A percentile compares a stretch with the other conserved stretches of the same genome.
These are phyloP conservation scores for Lentinula lateritia DNA, from an alignment of 768 basidiomycete species.

Conservation along the genomic window DNA sequence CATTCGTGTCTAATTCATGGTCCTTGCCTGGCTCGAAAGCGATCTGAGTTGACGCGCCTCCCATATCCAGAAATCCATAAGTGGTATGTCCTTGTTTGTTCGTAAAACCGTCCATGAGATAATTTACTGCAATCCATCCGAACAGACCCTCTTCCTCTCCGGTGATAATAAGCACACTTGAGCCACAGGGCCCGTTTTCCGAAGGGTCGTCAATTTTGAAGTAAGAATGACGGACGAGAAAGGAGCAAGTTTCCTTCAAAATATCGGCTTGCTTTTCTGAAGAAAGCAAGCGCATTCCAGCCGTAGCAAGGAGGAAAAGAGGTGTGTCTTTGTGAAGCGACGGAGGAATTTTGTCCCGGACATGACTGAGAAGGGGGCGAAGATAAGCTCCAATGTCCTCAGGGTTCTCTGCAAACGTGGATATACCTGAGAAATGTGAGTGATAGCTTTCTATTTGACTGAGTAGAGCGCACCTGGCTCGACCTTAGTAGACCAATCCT, in stretches of 20 bases:
- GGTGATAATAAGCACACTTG: constrained; percentile 89
- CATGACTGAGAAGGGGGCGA: constrained; percentile 78
- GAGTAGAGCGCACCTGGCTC: constrained; percentile 73
- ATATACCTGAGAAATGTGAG: constrained; percentile 58
- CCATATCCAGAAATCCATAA: constrained; percentile 99
- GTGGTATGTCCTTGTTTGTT: constrained; percentile 61
- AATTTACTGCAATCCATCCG: constrained; percentile 99
- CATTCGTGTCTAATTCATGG: constrained; percentile 46
- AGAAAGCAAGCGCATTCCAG: constrained; percentile 90
- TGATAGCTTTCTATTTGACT: not conserved
- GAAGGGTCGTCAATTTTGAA: constrained; percentile 73
- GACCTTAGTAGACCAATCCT: constrained; percentile 86
- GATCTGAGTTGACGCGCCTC: constrained; percentile 97
- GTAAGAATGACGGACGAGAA: constrained; percentile 66
- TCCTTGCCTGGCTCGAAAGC: constrained; percentile 86
- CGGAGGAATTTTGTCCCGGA: constrained; percentile 77
- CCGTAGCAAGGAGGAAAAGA: constrained; percentile 91
- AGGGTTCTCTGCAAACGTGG: constrained; percentile 68
- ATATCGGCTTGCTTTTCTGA: constrained; percentile 64
- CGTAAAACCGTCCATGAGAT: constrained; percentile 93
- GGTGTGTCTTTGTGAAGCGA: constrained; percentile 83
- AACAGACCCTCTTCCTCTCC: constrained; percentile 98
- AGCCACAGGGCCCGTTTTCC: constrained; percentile 77
- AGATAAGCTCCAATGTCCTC: constrained; percentile 72
- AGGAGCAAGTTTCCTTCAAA: constrained; percentile 71